Evolutionary conservation across 805 yeast genomes (phyloP).

Genomic region (Saccharomyces mikatae): DNA sequence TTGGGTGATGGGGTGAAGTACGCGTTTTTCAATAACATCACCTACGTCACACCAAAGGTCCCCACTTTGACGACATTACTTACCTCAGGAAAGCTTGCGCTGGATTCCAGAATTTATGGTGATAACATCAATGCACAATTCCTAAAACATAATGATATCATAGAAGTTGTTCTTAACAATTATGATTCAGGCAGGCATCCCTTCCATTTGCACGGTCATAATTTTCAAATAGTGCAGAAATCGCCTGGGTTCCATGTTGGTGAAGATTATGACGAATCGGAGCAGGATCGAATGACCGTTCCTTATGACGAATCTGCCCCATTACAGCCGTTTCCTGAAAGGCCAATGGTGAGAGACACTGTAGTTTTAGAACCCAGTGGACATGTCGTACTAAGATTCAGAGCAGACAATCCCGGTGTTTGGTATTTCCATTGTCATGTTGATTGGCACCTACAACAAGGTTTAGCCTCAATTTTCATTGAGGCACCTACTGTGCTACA

Average conservation of each 20-base stretch:
- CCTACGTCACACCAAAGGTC: constrained; percentile 58
- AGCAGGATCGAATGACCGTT: constrained; percentile 31
- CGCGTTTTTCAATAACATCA: constrained; percentile 64
- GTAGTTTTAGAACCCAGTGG: constrained; percentile 61
- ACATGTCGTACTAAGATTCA: constrained; percentile 59
- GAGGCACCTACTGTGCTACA: constrained; percentile 59
- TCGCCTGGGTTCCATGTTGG: constrained; percentile 45
- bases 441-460: constrained; percentile 80
- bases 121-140: constrained; percentile 58
- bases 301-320: constrained; percentile 46
- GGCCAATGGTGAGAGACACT: constrained; percentile 66
- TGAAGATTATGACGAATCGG: constrained; percentile 18
- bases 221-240: constrained; percentile 53
- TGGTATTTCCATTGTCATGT: constrained; percentile 94
- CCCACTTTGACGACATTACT: constrained; percentile 63
- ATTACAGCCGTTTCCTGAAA: constrained; percentile 40
- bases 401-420: constrained; percentile 83
- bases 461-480: constrained; percentile 60
- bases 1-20: constrained; percentile 69
- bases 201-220: constrained; percentile 72
- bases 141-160: constrained; percentile 49
- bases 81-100: constrained; percentile 49
- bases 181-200: constrained; percentile 75
- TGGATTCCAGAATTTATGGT: constrained; percentile 61
- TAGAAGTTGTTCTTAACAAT: constrained; percentile 74